Evolutionary conservation across 805 yeast genomes (phyloP).

Genomic region (Kodamaea sagamina): DNA sequence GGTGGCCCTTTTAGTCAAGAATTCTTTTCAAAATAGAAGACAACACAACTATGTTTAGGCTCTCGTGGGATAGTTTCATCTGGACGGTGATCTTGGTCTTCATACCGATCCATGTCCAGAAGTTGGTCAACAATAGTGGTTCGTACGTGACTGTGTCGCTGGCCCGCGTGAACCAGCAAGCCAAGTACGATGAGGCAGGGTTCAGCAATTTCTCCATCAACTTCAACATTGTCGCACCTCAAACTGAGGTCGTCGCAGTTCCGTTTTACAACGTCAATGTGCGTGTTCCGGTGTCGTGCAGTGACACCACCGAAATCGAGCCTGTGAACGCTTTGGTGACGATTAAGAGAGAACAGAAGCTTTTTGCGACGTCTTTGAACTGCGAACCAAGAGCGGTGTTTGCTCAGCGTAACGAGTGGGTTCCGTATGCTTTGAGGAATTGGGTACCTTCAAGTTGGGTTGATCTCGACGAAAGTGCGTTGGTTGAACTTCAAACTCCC

Average conservation of each 20-base stretch:
- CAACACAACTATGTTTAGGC: background rate
- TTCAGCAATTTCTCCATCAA: background rate
- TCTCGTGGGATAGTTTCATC: background rate
- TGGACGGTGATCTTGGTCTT: background rate
- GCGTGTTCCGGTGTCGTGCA: background rate
- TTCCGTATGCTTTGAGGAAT: slow-evolving; percentile 2
- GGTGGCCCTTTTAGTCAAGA: background rate
- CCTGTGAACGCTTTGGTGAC: slow-evolving; percentile 1
- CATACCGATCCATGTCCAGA: slow-evolving; percentile 1
- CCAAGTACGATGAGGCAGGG: background rate
- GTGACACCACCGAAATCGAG: background rate
- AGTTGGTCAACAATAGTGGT: background rate
- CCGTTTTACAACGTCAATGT: background rate
- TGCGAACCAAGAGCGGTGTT: background rate
- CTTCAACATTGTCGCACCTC: background rate
- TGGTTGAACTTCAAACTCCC: background rate
- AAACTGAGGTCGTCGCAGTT: background rate
- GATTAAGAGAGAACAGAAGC: background rate
- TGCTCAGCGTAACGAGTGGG: slow-evolving; percentile 2
- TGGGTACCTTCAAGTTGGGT: slow-evolving; percentile 1
- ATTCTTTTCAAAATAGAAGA: background rate
- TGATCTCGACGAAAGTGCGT: background rate
- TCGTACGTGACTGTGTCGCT: background rate
- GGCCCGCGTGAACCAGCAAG: background rate
- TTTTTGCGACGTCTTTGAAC: background rate